A percentile compares a stretch with the other conserved stretches of the same genome.
phyloP scores from a whole-genome alignment of 441 rosid genomes.

The Adansonia rubrostipa region DNA sequence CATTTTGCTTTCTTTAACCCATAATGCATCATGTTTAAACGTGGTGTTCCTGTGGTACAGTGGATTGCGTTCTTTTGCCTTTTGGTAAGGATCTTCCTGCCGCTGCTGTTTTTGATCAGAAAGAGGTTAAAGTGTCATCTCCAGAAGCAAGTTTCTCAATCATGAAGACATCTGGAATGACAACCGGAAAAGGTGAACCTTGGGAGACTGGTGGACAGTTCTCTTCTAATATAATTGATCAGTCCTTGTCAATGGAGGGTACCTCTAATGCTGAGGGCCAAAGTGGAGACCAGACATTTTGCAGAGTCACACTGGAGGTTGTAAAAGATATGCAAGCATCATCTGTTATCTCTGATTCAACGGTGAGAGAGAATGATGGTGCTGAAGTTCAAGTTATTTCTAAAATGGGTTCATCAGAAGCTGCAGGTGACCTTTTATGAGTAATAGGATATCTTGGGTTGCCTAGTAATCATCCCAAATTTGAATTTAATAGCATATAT shows the following conservation, averaged over 20 bases:
- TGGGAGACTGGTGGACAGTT: conserved; percentile 34
- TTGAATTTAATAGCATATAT: not conserved
- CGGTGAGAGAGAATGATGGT: conserved; percentile 35
- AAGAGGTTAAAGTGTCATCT: conserved; percentile 39
- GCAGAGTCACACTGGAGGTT: conserved; percentile 40
- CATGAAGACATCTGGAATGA: conserved; percentile 36
- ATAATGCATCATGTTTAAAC: conserved; percentile 29
- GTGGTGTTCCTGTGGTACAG: conserved; percentile 25
- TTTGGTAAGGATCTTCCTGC: conserved; percentile 27
- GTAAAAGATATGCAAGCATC: conserved; percentile 35
- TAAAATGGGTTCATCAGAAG: conserved; percentile 37
- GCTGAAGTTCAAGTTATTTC: conserved; percentile 34
- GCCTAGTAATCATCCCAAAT: not conserved
- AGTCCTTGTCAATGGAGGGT: conserved; percentile 39
- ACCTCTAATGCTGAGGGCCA: conserved; percentile 41
- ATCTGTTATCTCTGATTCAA: conserved; percentile 40
- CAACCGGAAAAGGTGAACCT: conserved; percentile 35
- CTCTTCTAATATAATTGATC: conserved; percentile 35
- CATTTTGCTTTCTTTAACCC: conserved; percentile 6
- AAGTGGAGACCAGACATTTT: conserved; percentile 33
- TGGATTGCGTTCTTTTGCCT: conserved; percentile 34
- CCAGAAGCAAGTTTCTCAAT: conserved; percentile 37
- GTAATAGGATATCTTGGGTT: not conserved
- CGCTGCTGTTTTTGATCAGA: conserved; percentile 38
- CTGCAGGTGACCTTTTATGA: conserved; percentile 51